phyloP scores from a whole-genome alignment of 805 yeast species.

The Ogataea naganishii region DNA sequence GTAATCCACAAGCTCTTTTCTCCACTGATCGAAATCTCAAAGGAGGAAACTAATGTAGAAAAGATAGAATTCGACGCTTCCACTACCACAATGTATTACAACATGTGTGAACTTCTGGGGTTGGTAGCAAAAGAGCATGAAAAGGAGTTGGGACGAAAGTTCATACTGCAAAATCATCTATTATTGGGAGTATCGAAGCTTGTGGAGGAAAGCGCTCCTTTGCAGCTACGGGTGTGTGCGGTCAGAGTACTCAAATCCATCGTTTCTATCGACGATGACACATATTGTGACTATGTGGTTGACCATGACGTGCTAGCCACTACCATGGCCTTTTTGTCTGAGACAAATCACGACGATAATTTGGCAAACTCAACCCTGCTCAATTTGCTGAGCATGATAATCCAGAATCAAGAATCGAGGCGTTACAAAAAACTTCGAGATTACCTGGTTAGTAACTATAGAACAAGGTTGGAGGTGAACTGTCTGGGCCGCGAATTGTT shows the following conservation, averaged over 20 bases:
- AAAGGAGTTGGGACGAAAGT: slow-evolving; percentile 44
- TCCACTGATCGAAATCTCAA: slow-evolving; percentile 15
- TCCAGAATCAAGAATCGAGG: slow-evolving; percentile 10
- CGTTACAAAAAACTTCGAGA: slow-evolving; percentile 13
- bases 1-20: slow-evolving; percentile 23
- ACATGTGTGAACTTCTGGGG: slow-evolving; percentile 60
- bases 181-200: slow-evolving; percentile 47
- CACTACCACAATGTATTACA: slow-evolving; percentile 12
- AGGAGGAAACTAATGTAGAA: slow-evolving; percentile 1
- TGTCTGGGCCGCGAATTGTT: slow-evolving; percentile 15
- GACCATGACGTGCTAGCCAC: slow-evolving; percentile 41
- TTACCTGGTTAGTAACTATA: slow-evolving; percentile 13
- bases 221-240: slow-evolving; percentile 56
- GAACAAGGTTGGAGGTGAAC: slow-evolving; percentile 8
- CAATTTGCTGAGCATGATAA: slow-evolving; percentile 34
- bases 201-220: slow-evolving; percentile 32
- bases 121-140: slow-evolving; percentile 66
- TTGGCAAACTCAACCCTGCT: slow-evolving; percentile 69
- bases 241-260: slow-evolving; percentile 61
- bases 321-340: slow-evolving; percentile 40
- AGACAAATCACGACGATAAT: slow-evolving; percentile 43
- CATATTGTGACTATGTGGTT: slow-evolving; percentile 48
- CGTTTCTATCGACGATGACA: slow-evolving; percentile 53
- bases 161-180: slow-evolving; percentile 52
- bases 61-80: slow-evolving; percentile 3